Conservation (phyloP, 495 filamentous ascomycete genomes). For the Hypoxylon trugodes region DNA sequence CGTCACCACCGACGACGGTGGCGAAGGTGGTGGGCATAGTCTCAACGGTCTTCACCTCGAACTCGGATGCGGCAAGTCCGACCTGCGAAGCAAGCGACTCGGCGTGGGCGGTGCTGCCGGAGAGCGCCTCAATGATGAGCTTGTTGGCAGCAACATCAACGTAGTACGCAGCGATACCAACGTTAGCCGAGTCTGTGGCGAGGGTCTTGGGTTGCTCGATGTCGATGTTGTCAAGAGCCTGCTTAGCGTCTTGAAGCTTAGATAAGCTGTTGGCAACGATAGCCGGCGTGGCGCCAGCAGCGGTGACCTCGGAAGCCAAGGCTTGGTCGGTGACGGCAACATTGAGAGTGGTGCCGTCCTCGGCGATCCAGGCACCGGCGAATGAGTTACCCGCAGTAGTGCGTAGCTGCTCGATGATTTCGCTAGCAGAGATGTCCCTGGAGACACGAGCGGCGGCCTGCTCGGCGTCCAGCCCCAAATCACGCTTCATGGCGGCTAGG, state of each 20-base stretch:
- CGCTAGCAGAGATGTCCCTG: constrained; percentile 32
- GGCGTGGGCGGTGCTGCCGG: constrained; percentile 37
- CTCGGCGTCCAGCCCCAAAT: constrained; percentile 38
- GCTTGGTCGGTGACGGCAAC: constrained; percentile 36
- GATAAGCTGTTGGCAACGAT: constrained; percentile 38
- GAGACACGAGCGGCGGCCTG: constrained; percentile 39
- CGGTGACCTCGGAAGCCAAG: constrained; percentile 35
- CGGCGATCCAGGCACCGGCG: constrained; percentile 40
- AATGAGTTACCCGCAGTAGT: constrained; percentile 33
- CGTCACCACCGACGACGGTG: constrained; percentile 35
- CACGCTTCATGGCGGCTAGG: constrained; percentile 43
- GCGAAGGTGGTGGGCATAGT: constrained; percentile 37
- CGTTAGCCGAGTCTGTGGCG: constrained; percentile 18
- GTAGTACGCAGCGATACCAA: constrained; percentile 40
- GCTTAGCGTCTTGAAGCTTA: constrained; percentile 41
- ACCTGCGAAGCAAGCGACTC: constrained; percentile 36
- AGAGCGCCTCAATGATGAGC: constrained; percentile 38
- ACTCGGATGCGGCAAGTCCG: constrained; percentile 37
- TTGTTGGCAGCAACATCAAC: constrained; percentile 40
- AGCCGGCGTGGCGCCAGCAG: constrained; percentile 36
- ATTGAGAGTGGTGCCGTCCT: constrained; percentile 36
- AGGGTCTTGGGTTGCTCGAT: constrained; percentile 40
- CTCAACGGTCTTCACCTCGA: constrained; percentile 36
- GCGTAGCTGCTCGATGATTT: constrained; percentile 38
- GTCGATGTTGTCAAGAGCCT: constrained; percentile 37